Evolutionary conservation across 2,329 filamentous ascomycete genomes (phyloP), one percentile per base, ranked within the genome.

Genomic region (Neurospora sp.): DNA sequence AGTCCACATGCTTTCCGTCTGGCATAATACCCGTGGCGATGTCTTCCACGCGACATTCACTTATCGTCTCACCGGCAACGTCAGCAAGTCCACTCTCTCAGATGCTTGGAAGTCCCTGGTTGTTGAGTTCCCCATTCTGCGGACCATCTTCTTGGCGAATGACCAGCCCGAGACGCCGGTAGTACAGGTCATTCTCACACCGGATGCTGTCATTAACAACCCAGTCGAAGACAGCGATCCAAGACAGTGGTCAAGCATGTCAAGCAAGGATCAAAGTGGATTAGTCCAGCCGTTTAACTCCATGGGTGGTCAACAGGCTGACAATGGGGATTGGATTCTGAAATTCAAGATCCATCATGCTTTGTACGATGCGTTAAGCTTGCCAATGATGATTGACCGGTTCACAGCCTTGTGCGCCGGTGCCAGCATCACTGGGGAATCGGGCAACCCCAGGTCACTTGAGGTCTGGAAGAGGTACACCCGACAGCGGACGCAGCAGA

Each of bases 361-460:
- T 0, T 83, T 97, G 0, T 98, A 97, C 76, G 95, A 97, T 77
- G 93, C 90, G 6, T 84, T 96, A 71, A 96, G 92, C 74, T 82
- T 97, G 4, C 87, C 89, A 0, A 77, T 84, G 0, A 80, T 97
- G 6, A 81, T 93, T 28, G 77, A 84, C 2, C 76, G 78, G 0
- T 79, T 84, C 36, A 19, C 71, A 2, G 67, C 72, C 8, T 73
- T 80, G 3, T 69, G 77, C 62, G 15, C 67, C 75, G 10, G 72
- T 8, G 28, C 12, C 10, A 19, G 15, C 8, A 11, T 5, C 2
- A 39, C 8, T n/a, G 6, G 19, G 10, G 4, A 46, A 33, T 2
- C 11, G 6, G 39, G 4, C 19, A 17, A 8, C 5, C 10, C 19
- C 33, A n/a, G 6, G 19, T 10, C 8, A 6, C 19, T 40, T 33